Conservation (phyloP, 345 rosid species). For the Turnera subulata region DNA sequence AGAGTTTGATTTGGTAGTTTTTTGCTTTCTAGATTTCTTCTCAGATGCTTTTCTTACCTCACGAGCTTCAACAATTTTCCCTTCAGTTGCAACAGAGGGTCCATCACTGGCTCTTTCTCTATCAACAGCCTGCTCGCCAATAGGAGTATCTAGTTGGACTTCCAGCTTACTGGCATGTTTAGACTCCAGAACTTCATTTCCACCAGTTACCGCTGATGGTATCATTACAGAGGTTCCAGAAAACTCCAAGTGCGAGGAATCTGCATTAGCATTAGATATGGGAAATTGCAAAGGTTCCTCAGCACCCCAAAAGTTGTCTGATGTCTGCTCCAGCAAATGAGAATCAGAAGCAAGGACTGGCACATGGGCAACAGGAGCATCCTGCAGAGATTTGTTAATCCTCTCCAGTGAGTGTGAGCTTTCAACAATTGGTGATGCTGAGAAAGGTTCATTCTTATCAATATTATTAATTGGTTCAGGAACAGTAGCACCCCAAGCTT, state of each 20-base stretch:
- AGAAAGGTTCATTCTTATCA: conserved; percentile 34
- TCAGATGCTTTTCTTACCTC: conserved; percentile 63
- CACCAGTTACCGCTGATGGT: conserved; percentile 25
- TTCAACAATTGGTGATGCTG: conserved; percentile 29
- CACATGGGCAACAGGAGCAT: conserved; percentile 25
- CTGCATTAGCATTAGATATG: conserved; percentile 9
- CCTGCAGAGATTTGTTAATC: conserved; percentile 25
- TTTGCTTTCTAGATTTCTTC: conserved; percentile 85
- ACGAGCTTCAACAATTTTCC: conserved; percentile 44
- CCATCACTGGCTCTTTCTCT: conserved; percentile 34
- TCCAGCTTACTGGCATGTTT: conserved; percentile 18
- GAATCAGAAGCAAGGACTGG: conserved; percentile 30
- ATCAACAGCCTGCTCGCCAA: conserved; percentile 27
- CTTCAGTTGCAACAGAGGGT: conserved; percentile 30
- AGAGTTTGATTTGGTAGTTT: conserved; percentile 43
- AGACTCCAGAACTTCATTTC: conserved; percentile 23
- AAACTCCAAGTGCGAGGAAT: conserved; percentile 18
- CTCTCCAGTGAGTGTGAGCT: conserved; percentile 31
- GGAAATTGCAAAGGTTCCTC: conserved; percentile 24
- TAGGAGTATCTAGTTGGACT: conserved; percentile 24
- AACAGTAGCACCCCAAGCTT: conserved; percentile 27
- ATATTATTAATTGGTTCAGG: conserved; percentile 34
- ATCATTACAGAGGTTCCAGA: conserved; percentile 18
- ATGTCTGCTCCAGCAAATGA: conserved; percentile 20
- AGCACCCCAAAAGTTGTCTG: conserved; percentile 24